These are phyloP conservation scores for Halenospora varia DNA, from an alignment of 495 filamentous ascomycete species.

Conservation along the genomic window DNA sequence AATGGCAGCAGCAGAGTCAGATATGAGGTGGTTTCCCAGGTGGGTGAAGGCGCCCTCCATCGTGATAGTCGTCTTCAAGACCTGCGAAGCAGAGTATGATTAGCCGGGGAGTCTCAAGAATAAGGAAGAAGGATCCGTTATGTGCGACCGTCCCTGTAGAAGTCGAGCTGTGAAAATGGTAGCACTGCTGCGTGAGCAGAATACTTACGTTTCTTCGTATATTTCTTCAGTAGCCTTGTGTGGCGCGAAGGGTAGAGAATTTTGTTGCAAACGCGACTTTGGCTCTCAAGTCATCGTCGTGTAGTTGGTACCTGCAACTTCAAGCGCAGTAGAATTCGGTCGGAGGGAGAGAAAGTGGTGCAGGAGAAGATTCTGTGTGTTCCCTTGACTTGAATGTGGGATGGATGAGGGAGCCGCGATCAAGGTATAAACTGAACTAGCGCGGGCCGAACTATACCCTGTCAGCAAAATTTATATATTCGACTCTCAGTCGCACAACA, in stretches of 20 bases:
- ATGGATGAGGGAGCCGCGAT: neutral
- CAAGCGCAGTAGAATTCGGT: constrained; percentile 14
- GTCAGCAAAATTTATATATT: neutral
- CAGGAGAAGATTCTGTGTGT: neutral
- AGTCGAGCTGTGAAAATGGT: neutral
- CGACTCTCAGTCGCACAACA: neutral
- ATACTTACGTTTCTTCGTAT: constrained; percentile 12
- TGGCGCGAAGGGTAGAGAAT: constrained; percentile 13
- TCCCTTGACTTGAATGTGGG: neutral
- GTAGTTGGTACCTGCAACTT: constrained; percentile 4
- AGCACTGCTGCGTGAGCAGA: constrained; percentile 2
- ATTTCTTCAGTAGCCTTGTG: constrained; percentile 21
- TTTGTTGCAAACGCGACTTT: constrained; percentile 10
- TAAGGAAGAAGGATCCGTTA: constrained; percentile 1
- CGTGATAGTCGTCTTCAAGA: constrained; percentile 13
- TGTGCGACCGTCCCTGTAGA: neutral
- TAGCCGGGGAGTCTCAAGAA: neutral
- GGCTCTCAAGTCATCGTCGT: constrained; percentile 23
- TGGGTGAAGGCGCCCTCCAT: constrained; percentile 89
- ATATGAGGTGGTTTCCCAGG: constrained; percentile 76
- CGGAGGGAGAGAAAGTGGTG: neutral
- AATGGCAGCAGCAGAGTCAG: constrained; percentile 67
- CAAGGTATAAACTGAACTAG: neutral
- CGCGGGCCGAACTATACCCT: neutral
- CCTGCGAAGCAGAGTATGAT: neutral